Conservation (phyloP, 2,329 filamentous ascomycete species). For the Diplodia scrobiculata region DNA sequence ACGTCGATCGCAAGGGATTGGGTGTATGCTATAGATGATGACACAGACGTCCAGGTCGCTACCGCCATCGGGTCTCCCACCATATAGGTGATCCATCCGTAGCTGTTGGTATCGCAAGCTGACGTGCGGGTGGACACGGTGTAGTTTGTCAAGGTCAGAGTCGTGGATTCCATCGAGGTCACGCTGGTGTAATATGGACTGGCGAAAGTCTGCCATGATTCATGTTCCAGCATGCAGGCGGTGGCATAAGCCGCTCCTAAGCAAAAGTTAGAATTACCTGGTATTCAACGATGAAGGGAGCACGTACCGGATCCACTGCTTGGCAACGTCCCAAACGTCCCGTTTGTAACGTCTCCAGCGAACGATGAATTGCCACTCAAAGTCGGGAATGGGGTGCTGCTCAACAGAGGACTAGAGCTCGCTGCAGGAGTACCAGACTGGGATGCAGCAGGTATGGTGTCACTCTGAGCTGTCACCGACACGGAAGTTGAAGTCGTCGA, state of each 20-base stretch:
- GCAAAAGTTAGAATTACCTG: not conserved
- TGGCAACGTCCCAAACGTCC: not conserved
- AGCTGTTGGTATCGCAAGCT: not conserved
- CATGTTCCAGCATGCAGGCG: not conserved
- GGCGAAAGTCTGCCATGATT: not conserved
- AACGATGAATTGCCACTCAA: not conserved
- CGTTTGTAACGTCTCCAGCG: not conserved
- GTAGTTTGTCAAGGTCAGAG: conserved; percentile 5
- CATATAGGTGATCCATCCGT: not conserved
- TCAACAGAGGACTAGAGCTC: not conserved
- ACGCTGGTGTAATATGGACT: not conserved
- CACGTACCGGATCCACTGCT: conserved; percentile 8
- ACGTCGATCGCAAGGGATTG: not conserved
- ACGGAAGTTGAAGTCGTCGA: not conserved
- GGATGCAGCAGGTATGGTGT: not conserved
- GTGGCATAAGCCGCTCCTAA: conserved; percentile 1
- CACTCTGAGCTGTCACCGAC: not conserved
- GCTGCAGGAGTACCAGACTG: not conserved
- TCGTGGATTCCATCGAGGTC: not conserved
- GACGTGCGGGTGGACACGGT: conserved; percentile 1
- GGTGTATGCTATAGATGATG: not conserved
- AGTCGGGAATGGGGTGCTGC: not conserved
- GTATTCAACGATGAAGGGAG: too few species aligned
- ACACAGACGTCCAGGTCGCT: not conserved
- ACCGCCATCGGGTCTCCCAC: conserved; percentile 9